Base-by-base conservation (phyloP, 768 basidiomycete species). In the Auriculariales sp. region DNA sequence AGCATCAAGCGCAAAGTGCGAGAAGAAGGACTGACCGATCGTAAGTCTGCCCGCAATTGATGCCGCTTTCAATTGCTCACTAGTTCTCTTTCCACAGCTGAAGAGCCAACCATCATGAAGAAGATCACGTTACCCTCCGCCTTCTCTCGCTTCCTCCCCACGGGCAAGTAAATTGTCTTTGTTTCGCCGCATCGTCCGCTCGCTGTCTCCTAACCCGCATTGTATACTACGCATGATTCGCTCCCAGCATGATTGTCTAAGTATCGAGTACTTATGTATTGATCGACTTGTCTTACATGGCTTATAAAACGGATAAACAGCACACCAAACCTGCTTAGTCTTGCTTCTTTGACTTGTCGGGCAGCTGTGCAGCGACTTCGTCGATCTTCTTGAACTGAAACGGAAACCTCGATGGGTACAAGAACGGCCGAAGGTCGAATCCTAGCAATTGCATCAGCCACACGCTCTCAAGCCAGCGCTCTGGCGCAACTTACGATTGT, bases 351-450 rank as follows among this genome's bases (percentile, higher is more conserved):
- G 84, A 82, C 54, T 77, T 73, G 59, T 90, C 83, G 1, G 89
- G 90, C 31, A 93, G 66, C 7, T 61, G 68, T 3, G 78, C 82
- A 4, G 87, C 90, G 3, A 89, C 72, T 52, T 81, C 79, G 59
- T 99, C 94, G 52, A 99, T 97, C 68, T 90, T 92, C 65, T 71
- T 81, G 68, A 95, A 99, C 62, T 99, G 95, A 82, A 89, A 97
- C 0, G 86, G 87, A 71, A 98, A 98, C 49, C 86, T 74, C 11
- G 90, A 81, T 2, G 91, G 89, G 65, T 98, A 98, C 46, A 99
- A 68, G 78, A 99, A 99, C 0, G 93, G 95, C 31, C 95, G 80
- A 28, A 98, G 64, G 61, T 99, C 95, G 60, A 92, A 98, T 60
- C 88, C 93, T 93, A 55, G 25, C 49, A 10, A 5, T 14, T 54